Evolutionary conservation across 441 rosid species (phyloP).

Genomic region (Syzygium syzygioides): DNA sequence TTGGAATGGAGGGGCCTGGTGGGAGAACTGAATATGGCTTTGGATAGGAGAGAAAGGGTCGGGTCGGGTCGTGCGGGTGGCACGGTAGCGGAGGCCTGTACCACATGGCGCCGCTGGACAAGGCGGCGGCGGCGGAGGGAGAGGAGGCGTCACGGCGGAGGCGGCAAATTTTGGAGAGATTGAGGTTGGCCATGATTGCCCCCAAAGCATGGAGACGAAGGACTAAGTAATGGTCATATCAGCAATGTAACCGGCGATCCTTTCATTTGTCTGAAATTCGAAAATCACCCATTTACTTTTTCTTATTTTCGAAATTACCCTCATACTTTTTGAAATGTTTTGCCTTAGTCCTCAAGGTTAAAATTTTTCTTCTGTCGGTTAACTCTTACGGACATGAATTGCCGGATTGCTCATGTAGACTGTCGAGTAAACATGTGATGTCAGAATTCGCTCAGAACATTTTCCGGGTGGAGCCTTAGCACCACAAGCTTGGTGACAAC

Average conservation of each 20-base stretch:
- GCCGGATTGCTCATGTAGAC: too few species aligned
- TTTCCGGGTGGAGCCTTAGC: too few species aligned
- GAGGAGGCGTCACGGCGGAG: neutral
- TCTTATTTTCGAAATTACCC: neutral
- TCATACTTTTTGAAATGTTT: neutral
- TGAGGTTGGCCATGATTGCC: slow-evolving; percentile 15
- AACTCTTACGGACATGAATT: too few species aligned
- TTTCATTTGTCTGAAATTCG: neutral
- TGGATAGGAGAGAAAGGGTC: slow-evolving; percentile 32
- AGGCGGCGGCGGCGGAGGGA: neutral
- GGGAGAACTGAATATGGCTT: slow-evolving; percentile 30
- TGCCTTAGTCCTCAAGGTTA: neutral
- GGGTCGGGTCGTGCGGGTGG: slow-evolving; percentile 33
- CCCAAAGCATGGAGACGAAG: neutral
- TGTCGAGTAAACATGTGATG: too few species aligned
- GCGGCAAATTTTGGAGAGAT: slow-evolving; percentile 3
- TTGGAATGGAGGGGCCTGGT: neutral
- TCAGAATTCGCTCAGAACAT: too few species aligned
- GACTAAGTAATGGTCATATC: neutral
- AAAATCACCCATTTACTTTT: neutral
- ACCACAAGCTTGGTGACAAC: too few species aligned
- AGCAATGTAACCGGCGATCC: too few species aligned
- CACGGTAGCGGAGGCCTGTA: slow-evolving; percentile 42
- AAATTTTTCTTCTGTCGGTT: neutral
- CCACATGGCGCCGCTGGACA: slow-evolving; percentile 27